Evolutionary conservation across 768 basidiomycete genomes (phyloP), one percentile per base, ranked within the genome.

Genomic region (Russula sp.): DNA sequence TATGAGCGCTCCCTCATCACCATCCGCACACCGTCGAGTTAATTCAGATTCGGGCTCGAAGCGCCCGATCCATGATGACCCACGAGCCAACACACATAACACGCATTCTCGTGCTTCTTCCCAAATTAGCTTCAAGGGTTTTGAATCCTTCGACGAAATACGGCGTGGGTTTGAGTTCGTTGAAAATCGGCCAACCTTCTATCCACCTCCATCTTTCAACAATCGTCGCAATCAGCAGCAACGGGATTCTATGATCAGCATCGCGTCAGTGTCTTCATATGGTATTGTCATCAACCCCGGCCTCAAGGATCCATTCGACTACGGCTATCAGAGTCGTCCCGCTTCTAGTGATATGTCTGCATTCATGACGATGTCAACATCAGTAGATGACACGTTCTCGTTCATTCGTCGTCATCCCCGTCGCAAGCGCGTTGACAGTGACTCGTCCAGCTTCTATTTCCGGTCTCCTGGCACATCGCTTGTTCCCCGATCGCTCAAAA

Each of bases 391-490:
- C 62, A 90, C 88, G 0, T 91, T 91, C 72, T 83, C 83, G 0
- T 91, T 87, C 77, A 70, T 79, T 32, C 73, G 71, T 55, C 67
- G 68, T 27, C 73, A 74, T 57, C 71, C 71, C 57, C 77, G 72
- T 31, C 79, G 81, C 37, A 76, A 72, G 48, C 81, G 89, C 10
- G 83, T 88, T 13, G 89, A 87, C 34, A 90, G 87, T 59, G 88
- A 91, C 68, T 81, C 85, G 0, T 89, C 88, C 0, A 89, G 86
- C 70, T 90, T 89, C 75, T 90, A 88, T 68, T 88, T 87, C 81
- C 79, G 76, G 35, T 75, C 82, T 0, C 76, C 79, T 2, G 62
- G 66, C 8, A 55, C 68, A 1, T 68, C 74, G 0, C 63, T 69
- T 6, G 45, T 66, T 37, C 10, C 49, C 6, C 72, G 73, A 63